Evolutionary conservation across 805 yeast species (phyloP), one percentile per base, ranked within the genome.

Genomic region (Jamesozyma spencerorum): DNA sequence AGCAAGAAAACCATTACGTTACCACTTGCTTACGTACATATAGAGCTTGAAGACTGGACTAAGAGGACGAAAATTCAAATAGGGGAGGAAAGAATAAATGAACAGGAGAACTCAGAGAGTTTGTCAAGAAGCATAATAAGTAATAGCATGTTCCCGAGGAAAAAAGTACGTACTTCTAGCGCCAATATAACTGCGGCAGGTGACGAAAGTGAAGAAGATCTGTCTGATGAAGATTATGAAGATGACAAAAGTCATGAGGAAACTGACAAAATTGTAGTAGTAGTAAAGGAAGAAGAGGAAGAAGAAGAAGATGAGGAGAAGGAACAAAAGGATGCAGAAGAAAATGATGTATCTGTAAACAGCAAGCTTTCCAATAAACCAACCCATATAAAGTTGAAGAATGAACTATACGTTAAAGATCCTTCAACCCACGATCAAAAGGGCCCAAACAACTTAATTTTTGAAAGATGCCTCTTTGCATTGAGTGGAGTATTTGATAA

Each of bases 381-480:
- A 10, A 26, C n/a, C 8, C 6, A 11, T 5, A 5, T 4, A 14
- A 35, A 15, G 11, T 5, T 12, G 7, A 27, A 15, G 10, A 15
- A 17, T 5, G 37, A 35, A 15, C 24, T 10, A n/a, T 18, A 11
- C 10, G 13, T 12, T 11, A 18, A 18, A 35, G 15, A 14, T 13
- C 18, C n/a, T 4, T 24, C 10, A 11, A 24, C 18, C 5, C 4
- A 1, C 15, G n/a, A n/a, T n/a, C n/a, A n/a, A n/a, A n/a, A n/a
- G n/a, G n/a, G n/a, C n/a, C n/a, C n/a, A n/a, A n/a, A n/a, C n/a
- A n/a, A n/a, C n/a, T n/a, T n/a, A 5, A 40, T 64, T 1, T 68
- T 69, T 41, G 43, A 48, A 6, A 53, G 55, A 1, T 70, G 74
- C 36, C 15, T 68, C 0, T 70, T 70, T 43, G 62, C 64, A 8